Conservation (phyloP, 306 rosid genomes). For the Arachis hypogaea region DNA sequence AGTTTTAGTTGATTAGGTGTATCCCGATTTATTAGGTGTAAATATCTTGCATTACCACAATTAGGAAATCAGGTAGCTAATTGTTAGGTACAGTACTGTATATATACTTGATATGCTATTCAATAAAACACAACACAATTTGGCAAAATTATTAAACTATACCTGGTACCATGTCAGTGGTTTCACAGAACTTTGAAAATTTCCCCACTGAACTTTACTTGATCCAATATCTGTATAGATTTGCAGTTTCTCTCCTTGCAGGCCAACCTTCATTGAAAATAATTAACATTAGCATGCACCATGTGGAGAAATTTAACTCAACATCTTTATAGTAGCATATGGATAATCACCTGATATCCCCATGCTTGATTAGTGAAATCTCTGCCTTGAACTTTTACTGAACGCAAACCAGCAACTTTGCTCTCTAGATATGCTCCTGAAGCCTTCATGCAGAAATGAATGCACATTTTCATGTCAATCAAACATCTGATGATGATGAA, state of each 20-base stretch:
- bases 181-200: constrained; percentile 42
- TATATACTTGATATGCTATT: no score
- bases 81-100: no score
- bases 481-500: constrained; percentile 27
- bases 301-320: neutral
- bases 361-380: constrained; percentile 52
- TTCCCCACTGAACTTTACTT: constrained; percentile 62
- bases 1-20: no score
- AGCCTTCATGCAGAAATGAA: constrained; percentile 54
- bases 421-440: constrained; percentile 78
- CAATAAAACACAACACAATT: no score
- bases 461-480: constrained; percentile 31
- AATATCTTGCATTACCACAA: no score
- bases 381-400: constrained; percentile 52
- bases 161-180: constrained; percentile 93
- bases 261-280: constrained; percentile 64
- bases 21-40: no score
- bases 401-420: constrained; percentile 57
- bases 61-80: no score
- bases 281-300: constrained; percentile 27
- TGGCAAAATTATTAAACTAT: no score
- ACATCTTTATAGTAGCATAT: constrained; percentile 7
- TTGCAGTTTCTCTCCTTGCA: constrained; percentile 69
- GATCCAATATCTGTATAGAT: constrained; percentile 55
- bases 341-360: constrained; percentile 80